These are phyloP conservation scores for Westerdykella ornata DNA, from an alignment of 2,329 filamentous ascomycete species.

Conservation along the genomic window DNA sequence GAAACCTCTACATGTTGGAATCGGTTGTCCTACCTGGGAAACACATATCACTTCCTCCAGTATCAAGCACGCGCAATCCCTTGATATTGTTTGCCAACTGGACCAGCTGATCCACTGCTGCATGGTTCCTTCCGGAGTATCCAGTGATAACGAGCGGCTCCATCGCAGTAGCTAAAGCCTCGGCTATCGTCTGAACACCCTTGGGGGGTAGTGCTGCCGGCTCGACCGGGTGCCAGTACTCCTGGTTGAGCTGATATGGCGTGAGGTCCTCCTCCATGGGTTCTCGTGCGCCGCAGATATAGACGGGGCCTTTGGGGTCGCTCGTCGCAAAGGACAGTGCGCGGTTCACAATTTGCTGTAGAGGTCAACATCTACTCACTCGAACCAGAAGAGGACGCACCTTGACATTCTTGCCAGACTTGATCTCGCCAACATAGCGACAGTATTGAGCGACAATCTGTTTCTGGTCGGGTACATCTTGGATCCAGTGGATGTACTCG, in stretches of 20 bases:
- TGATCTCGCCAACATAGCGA: constrained; percentile 74
- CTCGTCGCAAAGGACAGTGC: constrained; percentile 75
- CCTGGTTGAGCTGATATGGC: constrained; percentile 52
- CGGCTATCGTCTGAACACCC: constrained; percentile 55
- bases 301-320: constrained; percentile 72
- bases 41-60: constrained; percentile 73
- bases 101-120: constrained; percentile 55
- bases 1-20: neutral
- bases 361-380: constrained; percentile 6
- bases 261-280: constrained; percentile 76
- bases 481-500: constrained; percentile 82
- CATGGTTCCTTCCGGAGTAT: constrained; percentile 64
- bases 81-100: constrained; percentile 61
- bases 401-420: constrained; percentile 77
- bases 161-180: constrained; percentile 57
- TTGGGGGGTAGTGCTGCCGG: constrained; percentile 54
- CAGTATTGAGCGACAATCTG: constrained; percentile 80
- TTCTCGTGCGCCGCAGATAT: constrained; percentile 70
- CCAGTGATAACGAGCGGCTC: constrained; percentile 65
- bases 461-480: constrained; percentile 76
- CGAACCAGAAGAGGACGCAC: constrained; percentile 10
- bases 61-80: constrained; percentile 65
- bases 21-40: constrained; percentile 50
- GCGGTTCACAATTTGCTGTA: constrained; percentile 70
- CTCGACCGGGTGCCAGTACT: constrained; percentile 63